Conservation (phyloP, 2,329 filamentous ascomycete species). For the Epichloe elymi region DNA sequence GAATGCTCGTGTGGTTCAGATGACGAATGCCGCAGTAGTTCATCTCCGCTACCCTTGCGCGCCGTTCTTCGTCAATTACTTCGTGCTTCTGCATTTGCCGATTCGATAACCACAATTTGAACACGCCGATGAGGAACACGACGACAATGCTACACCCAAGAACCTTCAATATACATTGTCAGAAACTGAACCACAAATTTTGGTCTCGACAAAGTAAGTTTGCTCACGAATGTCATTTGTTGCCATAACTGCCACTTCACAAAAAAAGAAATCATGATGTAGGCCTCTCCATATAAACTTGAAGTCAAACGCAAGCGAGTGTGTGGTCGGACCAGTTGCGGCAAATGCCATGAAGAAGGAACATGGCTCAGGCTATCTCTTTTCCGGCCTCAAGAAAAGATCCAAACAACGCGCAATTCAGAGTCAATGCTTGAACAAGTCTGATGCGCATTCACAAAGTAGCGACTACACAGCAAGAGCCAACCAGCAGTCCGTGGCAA, state of each 20-base stretch:
- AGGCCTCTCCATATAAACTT: background rate
- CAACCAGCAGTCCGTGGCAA: constrained; percentile 4
- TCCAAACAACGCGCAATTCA: background rate
- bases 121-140: constrained; percentile 54
- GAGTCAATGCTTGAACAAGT: background rate
- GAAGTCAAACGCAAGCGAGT: background rate
- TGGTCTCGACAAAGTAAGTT: background rate
- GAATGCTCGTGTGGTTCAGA: constrained; percentile 44
- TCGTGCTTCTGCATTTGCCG: constrained; percentile 43
- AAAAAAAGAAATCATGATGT: constrained; percentile 41
- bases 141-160: constrained; percentile 56
- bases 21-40: constrained; percentile 37
- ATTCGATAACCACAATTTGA: constrained; percentile 53
- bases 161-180: constrained; percentile 35
- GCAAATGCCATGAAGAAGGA: background rate
- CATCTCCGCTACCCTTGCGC: constrained; percentile 38
- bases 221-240: constrained; percentile 76
- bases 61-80: constrained; percentile 53
- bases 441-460: background rate
- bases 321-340: background rate
- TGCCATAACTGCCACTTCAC: constrained; percentile 68
- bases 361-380: background rate
- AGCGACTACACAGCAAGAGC: constrained; percentile 5
- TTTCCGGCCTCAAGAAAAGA: background rate
- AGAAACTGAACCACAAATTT: background rate